Evolutionary conservation across 75 land plant species (phyloP).

Genomic region (Pseudotsuga menziesii): DNA sequence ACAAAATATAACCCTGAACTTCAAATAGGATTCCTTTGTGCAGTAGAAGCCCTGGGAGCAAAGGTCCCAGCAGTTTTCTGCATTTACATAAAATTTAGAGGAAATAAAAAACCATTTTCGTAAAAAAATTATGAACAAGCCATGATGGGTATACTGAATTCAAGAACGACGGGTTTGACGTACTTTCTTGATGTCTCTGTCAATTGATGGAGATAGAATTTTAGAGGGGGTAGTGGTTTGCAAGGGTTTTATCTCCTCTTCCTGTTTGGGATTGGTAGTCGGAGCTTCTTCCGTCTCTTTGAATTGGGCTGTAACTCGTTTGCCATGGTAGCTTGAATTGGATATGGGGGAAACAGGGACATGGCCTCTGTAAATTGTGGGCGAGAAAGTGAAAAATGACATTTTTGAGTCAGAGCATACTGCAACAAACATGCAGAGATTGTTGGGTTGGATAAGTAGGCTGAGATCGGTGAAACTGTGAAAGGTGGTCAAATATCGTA

Average conservation of each 20-base stretch:
- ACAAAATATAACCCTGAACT: constrained; percentile 69
- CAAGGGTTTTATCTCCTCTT: constrained; percentile 7
- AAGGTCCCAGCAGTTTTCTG: constrained; percentile 95
- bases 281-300: not conserved
- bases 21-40: constrained; percentile 85
- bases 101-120: not conserved
- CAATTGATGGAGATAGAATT: not conserved
- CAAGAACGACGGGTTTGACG: not conserved
- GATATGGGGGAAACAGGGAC: not conserved
- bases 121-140: not conserved
- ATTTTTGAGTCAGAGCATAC: no score
- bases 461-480: no score
- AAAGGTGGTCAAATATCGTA: no score
- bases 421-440: not conserved
- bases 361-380: not conserved
- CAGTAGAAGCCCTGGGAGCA: constrained; percentile 93
- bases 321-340: not conserved
- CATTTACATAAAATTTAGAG: not conserved
- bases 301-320: not conserved
- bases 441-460: no score
- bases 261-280: not conserved
- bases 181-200: not conserved
- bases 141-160: not conserved
- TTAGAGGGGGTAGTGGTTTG: not conserved
- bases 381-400: not conserved